Evolutionary conservation across 371 early-diverging fungal species (phyloP), one percentile per base, ranked within the genome.

Genomic region (Caulochytrium protostelioides): DNA sequence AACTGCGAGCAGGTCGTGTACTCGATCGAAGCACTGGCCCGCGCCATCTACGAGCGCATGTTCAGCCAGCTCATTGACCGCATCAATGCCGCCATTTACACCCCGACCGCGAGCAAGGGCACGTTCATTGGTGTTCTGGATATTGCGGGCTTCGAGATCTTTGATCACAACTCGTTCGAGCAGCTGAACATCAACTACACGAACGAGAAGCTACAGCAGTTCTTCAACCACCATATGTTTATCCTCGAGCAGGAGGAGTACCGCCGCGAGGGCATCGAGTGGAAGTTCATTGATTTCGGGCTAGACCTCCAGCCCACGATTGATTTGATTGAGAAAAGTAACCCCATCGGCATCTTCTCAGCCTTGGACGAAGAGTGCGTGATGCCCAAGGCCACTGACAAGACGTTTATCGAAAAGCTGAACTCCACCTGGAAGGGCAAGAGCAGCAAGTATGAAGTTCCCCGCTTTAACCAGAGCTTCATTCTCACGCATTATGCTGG

Each of bases 151-250:
- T 99, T 99, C 59, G 99, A 99, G 58, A 98, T 98, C 33, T 92
- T 97, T 46, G 79, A 94, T 72, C 58, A 65, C 39, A 99, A 99
- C 60, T 79, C 81, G 44, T 98, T 98, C 66, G 99, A 99, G 54
- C 99, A 99, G 53, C 69, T 99, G 17, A 94, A 90, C 53, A 99
- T 99, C 64, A 99, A 99, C 60, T 98, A 98, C 56, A 97, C 98
- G 22, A 99, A 99, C 58, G 99, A 99, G 54, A 84, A 85, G 43
- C 74, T 99, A 9, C 99, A 99, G 55, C 98, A 99, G 51, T 97
- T 97, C 62, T 99, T 99, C 68, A 99, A 99, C 60, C 98, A 98
- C 58, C 87, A 95, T 52, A 98, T 99, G 99, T 99, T 99, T 64
- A 79, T 86, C 24, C 63, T 94, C 10, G 99, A 99, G 59, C 97